Base-by-base conservation (phyloP, 345 rosid genomes). In the Brassica rapa region DNA sequence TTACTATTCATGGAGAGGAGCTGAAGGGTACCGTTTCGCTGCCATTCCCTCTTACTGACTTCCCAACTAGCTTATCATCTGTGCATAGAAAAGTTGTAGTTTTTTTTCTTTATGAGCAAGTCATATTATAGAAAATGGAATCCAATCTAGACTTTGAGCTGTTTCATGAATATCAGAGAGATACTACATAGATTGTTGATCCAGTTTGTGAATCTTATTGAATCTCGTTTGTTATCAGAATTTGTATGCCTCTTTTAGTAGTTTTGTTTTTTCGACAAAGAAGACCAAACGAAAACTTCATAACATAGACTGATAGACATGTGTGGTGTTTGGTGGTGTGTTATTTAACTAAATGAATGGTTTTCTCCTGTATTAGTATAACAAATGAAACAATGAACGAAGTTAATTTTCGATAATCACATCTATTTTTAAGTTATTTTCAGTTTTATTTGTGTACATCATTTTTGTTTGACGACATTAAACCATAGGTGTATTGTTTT, bases 1-100 rank as follows among this genome's bases (percentile, higher is more conserved):
- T 41, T 94, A 94, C 82, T 94, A 94, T 62, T 85, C 94, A 24
- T 94, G 96, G 96, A 89, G 93, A 84, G 98, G 97, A 16, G 91
- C 85, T 5, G 83, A 84, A 62, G 98, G 97, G 32, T 89, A 88
- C 78, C 93, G 89, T 61, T 94, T 90, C 65, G 80, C 93, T 43
- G 83, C 96, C 27, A 94, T 94, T 77, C 98, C 98, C 4, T 84
- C 84, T 61, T 94, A 92, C 81, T 94, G 72, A 83, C 46, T 3
- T 5, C n/a, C 66, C 66, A 27, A 39, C 71, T 73, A 69, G 35
- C 46, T 16, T 64, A 73, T 2, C 39, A 39, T 64, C 1, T 74
- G 75, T 80, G 72, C 67, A 80, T 80, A 80, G 5, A 62, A 23
- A 43, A 15, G 9, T 23, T 56, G 25, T 56, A 56, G 8, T n/a